Base-by-base conservation (phyloP, 139 green algal genomes). In the Tetradesmus obliquus region DNA sequence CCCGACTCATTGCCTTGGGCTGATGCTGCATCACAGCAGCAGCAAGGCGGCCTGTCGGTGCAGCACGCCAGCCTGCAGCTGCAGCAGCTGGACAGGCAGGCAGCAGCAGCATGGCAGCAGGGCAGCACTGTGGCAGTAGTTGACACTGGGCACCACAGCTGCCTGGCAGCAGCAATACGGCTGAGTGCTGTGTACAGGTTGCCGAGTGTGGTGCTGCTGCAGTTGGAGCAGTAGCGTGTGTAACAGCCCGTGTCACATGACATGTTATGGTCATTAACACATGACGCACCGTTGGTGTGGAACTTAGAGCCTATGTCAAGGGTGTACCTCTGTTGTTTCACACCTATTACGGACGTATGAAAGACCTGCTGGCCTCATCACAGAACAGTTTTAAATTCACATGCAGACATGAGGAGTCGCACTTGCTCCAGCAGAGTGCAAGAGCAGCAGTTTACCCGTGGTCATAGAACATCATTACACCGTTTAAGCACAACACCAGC, bases 121-220 rank as follows among this genome's bases (percentile, higher is more conserved):
- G 71, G 51, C 17, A 32, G 85, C 51, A 45, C 8, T 84, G 54
- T 90, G n/a, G 86, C 86, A 71, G 86, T 90, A 4, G 0, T 83
- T 22, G 86, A 90, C 54, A 84, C 69, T 51, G 86, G 69, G 19
- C 86, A 90, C n/a, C 86, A 90, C 71, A 90, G 86, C 53, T 90
- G 86, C 60, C 55, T 90, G 71, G 86, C 86, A 72, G 86, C 86
- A 54, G 86, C 86, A 1, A 90, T 90, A 22, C 32, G 86, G 71
- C 69, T 90, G 7, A 57, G 32, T 22, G 69, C 86, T 55, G 86
- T 90, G 53, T 90, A 90, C 53, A 69, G 86, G 8, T 8, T 90
- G 51, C 53, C 69, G 3, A 51, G 80, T 53, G 86, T 90, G 7
- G 86, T 90, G 55, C 86, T 90, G 69, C 51, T 90, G 69, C 86